Base-by-base conservation (phyloP, 2,329 filamentous ascomycete genomes). In the Camillea tinctor region DNA sequence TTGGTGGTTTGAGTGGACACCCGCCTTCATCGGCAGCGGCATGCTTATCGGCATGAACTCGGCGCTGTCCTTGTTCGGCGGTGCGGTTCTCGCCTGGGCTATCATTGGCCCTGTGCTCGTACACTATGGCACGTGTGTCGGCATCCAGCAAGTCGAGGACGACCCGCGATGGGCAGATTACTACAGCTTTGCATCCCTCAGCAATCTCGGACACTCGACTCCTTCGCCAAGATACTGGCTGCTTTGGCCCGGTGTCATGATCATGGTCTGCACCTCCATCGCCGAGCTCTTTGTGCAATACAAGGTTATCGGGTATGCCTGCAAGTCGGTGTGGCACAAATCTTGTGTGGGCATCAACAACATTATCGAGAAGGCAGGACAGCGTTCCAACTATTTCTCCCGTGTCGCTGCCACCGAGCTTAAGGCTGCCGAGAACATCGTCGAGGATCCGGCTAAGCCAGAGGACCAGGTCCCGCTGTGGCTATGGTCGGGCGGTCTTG, bases 21-120 rank as follows among this genome's bases (percentile, higher is more conserved):
- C 83, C 0, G 83, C 83, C 50, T 86, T 86, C 72, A 84, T 86
- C 58, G 84, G 84, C 19, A 80, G 79, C 50, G 83, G 83, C 50
- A 84, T 86, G 73, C 78, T 86, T 50, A 83, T 85, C 64, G 84
- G 84, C 59, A 74, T 86, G 63, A 86, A 87, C 72, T 79, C 82
- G 30, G 81, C 83, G 49, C 74, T 85, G 63, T 87, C 84, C 49
- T 82, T 86, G 75, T 82, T 86, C 56, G 75, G 68, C 24, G 84
- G 85, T 26, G 80, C 79, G 21, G 71, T 86, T 54, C 71, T 85
- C 20, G 83, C 84, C 24, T 86, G 84, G 83, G 77, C 66, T 55
- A 61, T 87, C 61, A 85, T 87, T 60, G 84, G 84, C 1, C 85
- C 85, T 21, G 66, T 78, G 17, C 79, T 87, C 9, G 81, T 87